A percentile compares a stretch with the other conserved stretches of the same genome.
Evolutionary conservation across 2,329 filamentous ascomycete genomes (phyloP).

Genomic region (Pseudogymnoascus verrucosus): DNA sequence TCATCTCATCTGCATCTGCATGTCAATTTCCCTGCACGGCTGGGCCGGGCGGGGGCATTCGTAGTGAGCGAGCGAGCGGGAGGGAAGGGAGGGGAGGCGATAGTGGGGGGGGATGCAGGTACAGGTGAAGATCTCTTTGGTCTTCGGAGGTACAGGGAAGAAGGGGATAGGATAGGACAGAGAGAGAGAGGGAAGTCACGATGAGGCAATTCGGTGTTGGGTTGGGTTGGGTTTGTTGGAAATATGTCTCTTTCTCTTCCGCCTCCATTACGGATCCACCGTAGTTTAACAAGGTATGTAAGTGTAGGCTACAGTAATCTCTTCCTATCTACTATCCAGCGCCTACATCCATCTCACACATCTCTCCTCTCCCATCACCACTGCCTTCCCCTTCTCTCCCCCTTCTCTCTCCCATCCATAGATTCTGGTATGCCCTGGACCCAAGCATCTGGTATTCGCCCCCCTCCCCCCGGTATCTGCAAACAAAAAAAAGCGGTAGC

Average conservation of each 20-base stretch:
- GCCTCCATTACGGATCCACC: not conserved
- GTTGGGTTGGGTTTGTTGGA: not conserved
- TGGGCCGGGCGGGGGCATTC: not conserved
- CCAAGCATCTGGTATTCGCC: not conserved
- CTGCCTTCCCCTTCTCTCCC: not conserved
- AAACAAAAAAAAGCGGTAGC: not conserved
- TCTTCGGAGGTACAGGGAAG: not conserved
- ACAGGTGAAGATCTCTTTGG: not conserved
- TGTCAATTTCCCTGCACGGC: not conserved
- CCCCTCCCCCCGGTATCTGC: not conserved
- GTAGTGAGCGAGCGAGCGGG: not conserved
- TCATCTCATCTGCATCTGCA: not conserved
- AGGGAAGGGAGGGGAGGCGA: not conserved
- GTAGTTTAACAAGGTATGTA: not conserved
- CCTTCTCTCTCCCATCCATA: not conserved
- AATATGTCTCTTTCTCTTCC: not conserved
- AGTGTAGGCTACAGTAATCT: not conserved
- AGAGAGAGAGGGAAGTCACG: no score
- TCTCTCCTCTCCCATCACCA: not conserved
- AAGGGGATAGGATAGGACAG: not conserved
- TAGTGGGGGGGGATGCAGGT: not conserved
- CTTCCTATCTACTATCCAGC: not conserved
- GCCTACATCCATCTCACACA: not conserved
- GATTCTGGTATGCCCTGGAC: conserved; percentile 2
- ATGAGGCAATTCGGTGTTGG: not conserved